Percentiles rank a stretch among this genome's conserved stretches.
Evolutionary conservation across 345 rosid genomes (phyloP).

Genomic region (Pugionium cornutum): DNA sequence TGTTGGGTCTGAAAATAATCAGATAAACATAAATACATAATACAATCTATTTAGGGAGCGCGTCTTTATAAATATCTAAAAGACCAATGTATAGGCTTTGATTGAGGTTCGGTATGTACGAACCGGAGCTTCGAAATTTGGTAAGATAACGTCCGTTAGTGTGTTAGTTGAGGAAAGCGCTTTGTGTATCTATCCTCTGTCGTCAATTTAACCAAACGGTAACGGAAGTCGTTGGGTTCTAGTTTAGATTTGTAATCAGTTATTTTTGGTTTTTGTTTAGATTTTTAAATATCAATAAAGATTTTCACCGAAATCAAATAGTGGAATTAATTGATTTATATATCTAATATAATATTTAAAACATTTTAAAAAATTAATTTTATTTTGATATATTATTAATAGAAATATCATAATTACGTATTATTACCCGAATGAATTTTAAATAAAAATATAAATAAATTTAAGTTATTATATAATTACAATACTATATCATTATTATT

Average conservation of each 20-base stretch:
- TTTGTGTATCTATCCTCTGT: not conserved
- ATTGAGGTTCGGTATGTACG: not conserved
- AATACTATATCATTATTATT: too few relatives aligned
- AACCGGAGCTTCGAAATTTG: slow-evolving; percentile 30
- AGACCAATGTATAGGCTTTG: too few relatives aligned
- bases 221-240: slow-evolving; percentile 21
- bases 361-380: too few relatives aligned
- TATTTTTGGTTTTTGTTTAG: not conserved
- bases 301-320: slow-evolving; percentile 18
- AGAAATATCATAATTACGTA: too few relatives aligned
- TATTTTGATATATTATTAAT: too few relatives aligned
- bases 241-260: not conserved
- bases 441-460: too few relatives aligned
- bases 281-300: slow-evolving; percentile 14
- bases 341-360: too few relatives aligned
- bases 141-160: slow-evolving; percentile 34
- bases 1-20: slow-evolving; percentile 29
- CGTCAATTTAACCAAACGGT: slow-evolving; percentile 22
- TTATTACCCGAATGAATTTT: too few relatives aligned
- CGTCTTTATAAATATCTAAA: slow-evolving; percentile 10
- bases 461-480: too few relatives aligned
- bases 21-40: slow-evolving; percentile 3
- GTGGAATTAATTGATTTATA: slow-evolving; percentile 1
- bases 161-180: slow-evolving; percentile 19
- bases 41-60: slow-evolving; percentile 30